Percentiles rank a stretch among this genome's conserved stretches.
Conservation (phyloP, 768 basidiomycete genomes). For the Auriscalpium orientale region DNA sequence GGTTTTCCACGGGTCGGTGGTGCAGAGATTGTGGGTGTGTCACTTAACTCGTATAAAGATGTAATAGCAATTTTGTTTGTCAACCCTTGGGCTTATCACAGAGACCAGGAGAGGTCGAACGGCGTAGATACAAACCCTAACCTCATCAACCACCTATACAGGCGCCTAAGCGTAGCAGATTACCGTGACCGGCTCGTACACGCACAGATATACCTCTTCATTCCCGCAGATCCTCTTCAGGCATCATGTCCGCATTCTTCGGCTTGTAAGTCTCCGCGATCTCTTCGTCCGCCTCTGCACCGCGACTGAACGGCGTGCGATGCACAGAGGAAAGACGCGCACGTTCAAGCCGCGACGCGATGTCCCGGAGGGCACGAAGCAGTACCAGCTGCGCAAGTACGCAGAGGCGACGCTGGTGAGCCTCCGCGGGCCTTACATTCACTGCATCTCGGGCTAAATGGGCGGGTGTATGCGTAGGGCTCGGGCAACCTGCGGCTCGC, state of each 20-base stretch:
- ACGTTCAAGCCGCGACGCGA: constrained; percentile 97
- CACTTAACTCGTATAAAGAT: no score
- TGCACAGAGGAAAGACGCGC: constrained; percentile 72
- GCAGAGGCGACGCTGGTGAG: constrained; percentile 89
- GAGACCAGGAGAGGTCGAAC: no score
- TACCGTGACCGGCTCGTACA: no score
- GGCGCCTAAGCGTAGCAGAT: no score
- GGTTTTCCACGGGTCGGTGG: no score
- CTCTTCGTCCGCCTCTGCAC: not conserved
- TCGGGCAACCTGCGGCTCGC: constrained; percentile 92
- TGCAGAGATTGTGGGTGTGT: no score
- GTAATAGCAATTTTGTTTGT: no score
- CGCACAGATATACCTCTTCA: no score
- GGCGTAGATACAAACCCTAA: no score
- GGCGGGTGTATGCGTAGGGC: constrained; percentile 42
- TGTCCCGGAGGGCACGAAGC: constrained; percentile 93
- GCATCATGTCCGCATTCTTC: constrained; percentile 78
- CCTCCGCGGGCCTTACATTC: not conserved
- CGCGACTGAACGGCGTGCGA: not conserved
- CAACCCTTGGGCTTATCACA: no score
- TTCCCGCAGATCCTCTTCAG: no score
- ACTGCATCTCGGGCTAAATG: not conserved
- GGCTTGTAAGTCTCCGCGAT: constrained; percentile 52
- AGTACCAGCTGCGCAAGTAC: constrained; percentile 96
- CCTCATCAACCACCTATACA: no score